Evolutionary conservation across 257 asterid species (phyloP).

Genomic region (Cynanchum wilfordii): DNA sequence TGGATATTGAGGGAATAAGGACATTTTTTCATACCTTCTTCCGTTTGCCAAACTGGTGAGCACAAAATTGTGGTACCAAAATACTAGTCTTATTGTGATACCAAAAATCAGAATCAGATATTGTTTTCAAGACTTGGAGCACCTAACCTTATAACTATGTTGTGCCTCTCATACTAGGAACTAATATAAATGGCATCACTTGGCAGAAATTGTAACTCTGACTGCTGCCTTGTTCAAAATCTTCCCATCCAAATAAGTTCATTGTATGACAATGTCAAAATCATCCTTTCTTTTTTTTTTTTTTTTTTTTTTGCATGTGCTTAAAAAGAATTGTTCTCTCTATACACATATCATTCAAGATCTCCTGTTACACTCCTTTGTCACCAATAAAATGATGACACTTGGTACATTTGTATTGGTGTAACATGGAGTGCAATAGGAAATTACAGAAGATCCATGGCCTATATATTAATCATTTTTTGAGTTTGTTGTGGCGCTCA

Average conservation of each 20-base stretch:
- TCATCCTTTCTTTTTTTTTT: too few species aligned
- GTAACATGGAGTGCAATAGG: too few species aligned
- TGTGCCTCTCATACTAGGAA: neutral
- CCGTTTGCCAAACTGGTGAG: slow-evolving; percentile 81
- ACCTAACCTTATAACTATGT: neutral
- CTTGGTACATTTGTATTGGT: too few species aligned
- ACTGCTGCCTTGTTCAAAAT: neutral
- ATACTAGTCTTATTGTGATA: neutral
- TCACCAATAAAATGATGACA: too few species aligned
- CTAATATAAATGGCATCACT: neutral
- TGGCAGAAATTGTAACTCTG: neutral
- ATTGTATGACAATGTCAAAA: too few species aligned
- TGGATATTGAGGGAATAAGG: slow-evolving; percentile 81
- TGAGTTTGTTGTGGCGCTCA: neutral
- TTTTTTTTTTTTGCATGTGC: neutral
- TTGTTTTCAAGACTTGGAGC: neutral
- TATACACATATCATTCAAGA: too few species aligned
- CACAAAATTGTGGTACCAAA: neutral
- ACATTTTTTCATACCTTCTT: slow-evolving; percentile 83
- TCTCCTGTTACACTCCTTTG: too few species aligned
- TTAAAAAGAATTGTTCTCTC: neutral
- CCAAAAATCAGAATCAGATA: neutral
- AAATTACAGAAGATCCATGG: too few species aligned
- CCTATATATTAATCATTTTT: too few species aligned
- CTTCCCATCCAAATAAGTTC: too few species aligned